phyloP scores from a whole-genome alignment of 164 flowering plant species.

The Saururus chinensis region DNA sequence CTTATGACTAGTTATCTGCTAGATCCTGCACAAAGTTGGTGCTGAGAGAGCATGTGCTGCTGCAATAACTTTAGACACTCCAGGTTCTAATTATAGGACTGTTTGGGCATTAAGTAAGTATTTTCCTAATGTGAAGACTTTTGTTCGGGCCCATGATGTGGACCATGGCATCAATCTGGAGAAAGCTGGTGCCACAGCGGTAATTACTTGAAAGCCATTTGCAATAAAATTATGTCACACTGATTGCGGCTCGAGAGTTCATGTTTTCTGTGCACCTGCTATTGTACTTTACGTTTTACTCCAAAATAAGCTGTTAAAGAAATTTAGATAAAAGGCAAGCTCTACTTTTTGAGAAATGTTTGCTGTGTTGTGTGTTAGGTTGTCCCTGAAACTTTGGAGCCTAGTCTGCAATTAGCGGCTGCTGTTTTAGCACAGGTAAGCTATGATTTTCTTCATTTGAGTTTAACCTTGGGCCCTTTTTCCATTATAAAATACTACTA shows the following conservation, averaged over 20 bases:
- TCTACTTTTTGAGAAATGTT: not conserved
- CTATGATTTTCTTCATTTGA: constrained; percentile 1
- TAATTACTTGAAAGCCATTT: constrained; percentile 17
- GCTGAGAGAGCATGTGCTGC: constrained; percentile 99
- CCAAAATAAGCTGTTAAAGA: not conserved
- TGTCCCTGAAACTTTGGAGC: constrained; percentile 98
- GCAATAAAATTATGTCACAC: not conserved
- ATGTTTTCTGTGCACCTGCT: not conserved
- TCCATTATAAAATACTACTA: no score
- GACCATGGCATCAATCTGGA: constrained; percentile 98
- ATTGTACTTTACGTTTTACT: no score
- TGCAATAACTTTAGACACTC: constrained; percentile 86
- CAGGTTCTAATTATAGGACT: constrained; percentile 98
- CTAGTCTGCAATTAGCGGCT: constrained; percentile 97
- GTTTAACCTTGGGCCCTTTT: not conserved
- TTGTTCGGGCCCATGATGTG: constrained; percentile 99
- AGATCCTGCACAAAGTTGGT: constrained; percentile 97
- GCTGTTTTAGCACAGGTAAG: constrained; percentile 99
- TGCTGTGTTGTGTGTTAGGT: constrained; percentile 38
- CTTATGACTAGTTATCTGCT: constrained; percentile 5
- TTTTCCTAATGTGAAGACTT: constrained; percentile 95
- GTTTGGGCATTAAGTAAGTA: constrained; percentile 99
- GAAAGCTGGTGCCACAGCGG: constrained; percentile 99
- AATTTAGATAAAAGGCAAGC: not conserved
- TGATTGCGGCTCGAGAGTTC: no score